Base-by-base conservation (phyloP, 2,329 filamentous ascomycete species). In the Diaporthe australafricana region DNA sequence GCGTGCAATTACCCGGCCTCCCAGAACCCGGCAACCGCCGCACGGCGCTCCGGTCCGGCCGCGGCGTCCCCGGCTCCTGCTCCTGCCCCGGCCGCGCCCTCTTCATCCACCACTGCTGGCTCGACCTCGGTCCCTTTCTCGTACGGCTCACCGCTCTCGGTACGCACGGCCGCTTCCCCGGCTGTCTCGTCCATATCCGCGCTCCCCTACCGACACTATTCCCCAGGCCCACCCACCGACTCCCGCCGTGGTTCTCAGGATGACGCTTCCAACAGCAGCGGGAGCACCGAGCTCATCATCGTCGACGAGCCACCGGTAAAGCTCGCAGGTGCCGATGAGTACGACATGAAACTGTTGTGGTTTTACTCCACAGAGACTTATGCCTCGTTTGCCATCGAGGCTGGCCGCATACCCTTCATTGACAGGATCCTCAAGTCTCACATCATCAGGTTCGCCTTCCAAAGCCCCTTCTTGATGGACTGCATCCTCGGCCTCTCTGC, bases 261-360 rank as follows among this genome's bases (percentile, higher is more conserved):
- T 57, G 65, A 32, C 3, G 50, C 42, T 35, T 57, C 48, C 20
- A 55, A 47, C 45, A 53, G 30, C 57, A 68, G 78, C 45, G 68
- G 77, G 45, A 60, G 74, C 25, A 76, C 79, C 55, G 77, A 79
- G 12, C 72, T 80, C 57, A 78, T 77, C 74, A 56, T 80, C 25
- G 62, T 81, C 52, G 70, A 76, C 12, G 81, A 84, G 71, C 84
- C 83, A 12, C 70, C 82, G 12, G 83, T 81, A 72, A 75, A 77
- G 12, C 80, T 84, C 1, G 71, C 72, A 1, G 78, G 77, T 16
- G 77, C 82, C 66, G 79, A 83, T 50, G 79, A 81, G 40, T 74
- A 80, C 32, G 87, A 89, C 72, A 87, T 90, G 85, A 85, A 83
- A 74, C 82, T 89, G 50, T 76, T 90, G 8, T 89, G 87, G 87